Percentiles rank a stretch among this genome's conserved stretches.
Conservation (phyloP, 495 filamentous ascomycete species). For the Bacidia rubella region DNA sequence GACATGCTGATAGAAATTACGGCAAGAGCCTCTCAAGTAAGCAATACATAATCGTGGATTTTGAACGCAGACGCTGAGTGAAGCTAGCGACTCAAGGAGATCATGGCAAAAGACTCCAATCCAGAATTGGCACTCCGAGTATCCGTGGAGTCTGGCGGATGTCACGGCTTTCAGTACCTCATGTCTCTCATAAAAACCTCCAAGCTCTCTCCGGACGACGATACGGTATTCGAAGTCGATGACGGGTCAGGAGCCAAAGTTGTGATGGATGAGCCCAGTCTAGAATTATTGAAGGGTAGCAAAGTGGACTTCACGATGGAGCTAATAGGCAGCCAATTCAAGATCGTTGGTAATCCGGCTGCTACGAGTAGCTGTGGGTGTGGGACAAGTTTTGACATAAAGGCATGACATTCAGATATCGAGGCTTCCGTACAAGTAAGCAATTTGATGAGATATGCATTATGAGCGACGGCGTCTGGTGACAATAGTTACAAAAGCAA, state of each 20-base stretch:
- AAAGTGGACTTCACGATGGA: slow-evolving; percentile 94
- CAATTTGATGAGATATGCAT: too few relatives aligned
- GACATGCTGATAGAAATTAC: slow-evolving; percentile 71
- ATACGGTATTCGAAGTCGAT: slow-evolving; percentile 44
- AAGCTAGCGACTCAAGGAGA: slow-evolving; percentile 51
- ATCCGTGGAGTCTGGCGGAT: slow-evolving; percentile 81
- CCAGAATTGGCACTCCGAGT: slow-evolving; percentile 76
- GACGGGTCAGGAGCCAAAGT: slow-evolving; percentile 50
- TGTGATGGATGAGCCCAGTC: slow-evolving; percentile 74
- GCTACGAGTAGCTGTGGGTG: slow-evolving; percentile 94
- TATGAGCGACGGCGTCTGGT: background rate
- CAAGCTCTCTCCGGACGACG: slow-evolving; percentile 55
- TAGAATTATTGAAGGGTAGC: slow-evolving; percentile 82
- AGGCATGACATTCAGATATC: slow-evolving; percentile 28
- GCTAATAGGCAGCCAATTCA: slow-evolving; percentile 95
- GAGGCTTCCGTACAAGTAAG: too few relatives aligned
- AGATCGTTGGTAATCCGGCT: slow-evolving; percentile 80
- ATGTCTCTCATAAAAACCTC: slow-evolving; percentile 62
- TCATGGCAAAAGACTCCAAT: slow-evolving; percentile 55
- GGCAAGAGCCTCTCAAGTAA: slow-evolving; percentile 62
- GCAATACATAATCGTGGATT: slow-evolving; percentile 3
- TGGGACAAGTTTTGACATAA: slow-evolving; percentile 95
- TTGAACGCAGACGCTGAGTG: background rate
- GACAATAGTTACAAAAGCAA: background rate
- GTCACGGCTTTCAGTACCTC: slow-evolving; percentile 95